Conservation (phyloP, 1,284 basidiomycete species). For the Marasmius sp. region DNA sequence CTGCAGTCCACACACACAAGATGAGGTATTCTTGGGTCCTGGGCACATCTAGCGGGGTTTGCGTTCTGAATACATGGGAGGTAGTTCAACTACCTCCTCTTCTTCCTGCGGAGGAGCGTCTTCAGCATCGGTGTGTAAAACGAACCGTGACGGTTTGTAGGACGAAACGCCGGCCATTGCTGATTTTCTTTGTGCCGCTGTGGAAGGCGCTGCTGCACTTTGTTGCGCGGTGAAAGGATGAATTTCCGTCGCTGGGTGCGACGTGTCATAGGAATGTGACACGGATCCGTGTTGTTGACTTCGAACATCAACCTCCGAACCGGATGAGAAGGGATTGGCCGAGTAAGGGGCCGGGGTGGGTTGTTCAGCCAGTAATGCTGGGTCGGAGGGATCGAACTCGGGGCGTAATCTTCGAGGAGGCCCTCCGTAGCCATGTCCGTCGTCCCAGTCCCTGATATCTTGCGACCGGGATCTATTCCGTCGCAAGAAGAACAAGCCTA, state of each 20-base stretch:
- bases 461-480: slow-evolving; percentile 30
- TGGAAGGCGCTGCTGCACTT: slow-evolving; percentile 11
- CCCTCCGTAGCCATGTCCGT: slow-evolving; percentile 17
- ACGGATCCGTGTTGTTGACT: background rate
- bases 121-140: slow-evolving; percentile 73
- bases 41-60: slow-evolving; percentile 22
- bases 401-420: slow-evolving; percentile 27
- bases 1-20: background rate
- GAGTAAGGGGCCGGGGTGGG: background rate
- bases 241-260: background rate
- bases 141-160: slow-evolving; percentile 53
- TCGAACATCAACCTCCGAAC: background rate
- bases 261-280: background rate
- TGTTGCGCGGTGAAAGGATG: background rate
- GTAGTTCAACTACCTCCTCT: slow-evolving; percentile 67
- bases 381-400: slow-evolving; percentile 24
- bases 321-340: background rate
- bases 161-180: slow-evolving; percentile 43
- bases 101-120: slow-evolving; percentile 45
- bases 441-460: slow-evolving; percentile 5
- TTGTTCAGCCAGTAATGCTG: slow-evolving; percentile 1
- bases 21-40: background rate
- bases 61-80: slow-evolving; percentile 70
- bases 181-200: slow-evolving; percentile 49
- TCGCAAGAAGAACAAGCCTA: slow-evolving; percentile 51